phyloP scores from a whole-genome alignment of 2,329 filamentous ascomycete species.

The Xylariaceae sp. region DNA sequence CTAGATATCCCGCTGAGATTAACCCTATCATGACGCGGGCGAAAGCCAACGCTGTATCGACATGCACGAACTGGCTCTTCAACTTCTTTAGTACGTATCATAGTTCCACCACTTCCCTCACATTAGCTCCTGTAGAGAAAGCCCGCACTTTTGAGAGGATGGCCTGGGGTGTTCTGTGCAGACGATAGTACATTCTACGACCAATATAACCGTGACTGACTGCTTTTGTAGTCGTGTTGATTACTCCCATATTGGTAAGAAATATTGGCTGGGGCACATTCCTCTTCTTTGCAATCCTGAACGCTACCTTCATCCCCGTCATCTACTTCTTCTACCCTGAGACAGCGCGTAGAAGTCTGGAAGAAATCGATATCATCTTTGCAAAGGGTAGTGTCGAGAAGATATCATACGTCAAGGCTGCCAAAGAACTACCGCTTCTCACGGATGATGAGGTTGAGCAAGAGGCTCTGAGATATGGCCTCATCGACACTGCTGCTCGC shows the following conservation, averaged over 20 bases:
- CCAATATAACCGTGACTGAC: slow-evolving; percentile 16
- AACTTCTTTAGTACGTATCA: slow-evolving; percentile 47
- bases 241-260: slow-evolving; percentile 68
- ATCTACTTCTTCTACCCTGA: slow-evolving; percentile 61
- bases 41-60: slow-evolving; percentile 61
- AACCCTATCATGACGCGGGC: slow-evolving; percentile 57
- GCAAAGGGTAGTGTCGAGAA: slow-evolving; percentile 65
- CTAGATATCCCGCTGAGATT: slow-evolving; percentile 58
- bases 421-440: slow-evolving; percentile 62
- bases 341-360: slow-evolving; percentile 55
- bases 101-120: not conserved
- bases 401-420: slow-evolving; percentile 65
- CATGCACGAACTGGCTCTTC: slow-evolving; percentile 54
- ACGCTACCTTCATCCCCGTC: slow-evolving; percentile 46
- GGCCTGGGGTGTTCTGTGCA: too few species aligned
- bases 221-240: slow-evolving; percentile 54
- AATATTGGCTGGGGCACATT: slow-evolving; percentile 65
- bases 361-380: slow-evolving; percentile 66
- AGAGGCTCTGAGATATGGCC: slow-evolving; percentile 48
- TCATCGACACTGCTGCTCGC: slow-evolving; percentile 40
- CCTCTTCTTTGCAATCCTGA: slow-evolving; percentile 49
- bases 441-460: slow-evolving; percentile 59
- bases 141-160: too few species aligned
- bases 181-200: too few species aligned
- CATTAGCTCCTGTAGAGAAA: too few species aligned